phyloP scores from a whole-genome alignment of 116 monocot species.

The Posidonia oceanica region DNA sequence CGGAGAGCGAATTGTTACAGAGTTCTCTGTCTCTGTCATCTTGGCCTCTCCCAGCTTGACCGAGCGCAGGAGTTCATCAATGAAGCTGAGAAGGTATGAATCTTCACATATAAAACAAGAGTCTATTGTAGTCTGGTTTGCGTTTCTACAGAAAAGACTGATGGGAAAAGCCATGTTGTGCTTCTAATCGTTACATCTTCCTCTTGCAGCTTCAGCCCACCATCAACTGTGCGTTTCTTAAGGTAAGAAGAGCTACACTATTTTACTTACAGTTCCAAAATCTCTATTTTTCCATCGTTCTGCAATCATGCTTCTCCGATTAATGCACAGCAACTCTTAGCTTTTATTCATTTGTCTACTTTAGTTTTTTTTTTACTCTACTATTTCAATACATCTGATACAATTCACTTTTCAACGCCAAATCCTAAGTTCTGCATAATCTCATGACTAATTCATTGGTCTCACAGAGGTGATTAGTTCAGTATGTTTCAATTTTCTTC shows the following conservation, averaged over 20 bases:
- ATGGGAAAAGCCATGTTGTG: not conserved
- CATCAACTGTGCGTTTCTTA: conserved; percentile 76
- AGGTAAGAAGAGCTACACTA: conserved; percentile 31
- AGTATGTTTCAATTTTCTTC: no score
- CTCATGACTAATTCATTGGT: no score
- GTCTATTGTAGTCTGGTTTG: not conserved
- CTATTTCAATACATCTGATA: no score
- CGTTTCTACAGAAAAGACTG: not conserved
- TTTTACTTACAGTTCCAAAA: not conserved
- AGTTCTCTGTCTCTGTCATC: conserved; percentile 77
- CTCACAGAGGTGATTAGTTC: no score
- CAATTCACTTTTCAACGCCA: no score
- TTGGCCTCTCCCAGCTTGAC: conserved; percentile 61
- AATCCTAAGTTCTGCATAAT: no score
- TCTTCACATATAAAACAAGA: not conserved
- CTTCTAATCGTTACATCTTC: not conserved
- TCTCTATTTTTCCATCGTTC: no score
- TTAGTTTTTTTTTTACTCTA: no score
- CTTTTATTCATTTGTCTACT: no score
- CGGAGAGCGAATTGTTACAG: conserved; percentile 80
- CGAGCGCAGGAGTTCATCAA: conserved; percentile 77
- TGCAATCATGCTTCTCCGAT: not conserved
- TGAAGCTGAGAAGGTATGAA: conserved; percentile 76
- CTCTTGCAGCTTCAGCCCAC: conserved; percentile 78
- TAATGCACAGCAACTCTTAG: no score